Conservation (phyloP, 495 filamentous ascomycete genomes). For the Tuber brumale region DNA sequence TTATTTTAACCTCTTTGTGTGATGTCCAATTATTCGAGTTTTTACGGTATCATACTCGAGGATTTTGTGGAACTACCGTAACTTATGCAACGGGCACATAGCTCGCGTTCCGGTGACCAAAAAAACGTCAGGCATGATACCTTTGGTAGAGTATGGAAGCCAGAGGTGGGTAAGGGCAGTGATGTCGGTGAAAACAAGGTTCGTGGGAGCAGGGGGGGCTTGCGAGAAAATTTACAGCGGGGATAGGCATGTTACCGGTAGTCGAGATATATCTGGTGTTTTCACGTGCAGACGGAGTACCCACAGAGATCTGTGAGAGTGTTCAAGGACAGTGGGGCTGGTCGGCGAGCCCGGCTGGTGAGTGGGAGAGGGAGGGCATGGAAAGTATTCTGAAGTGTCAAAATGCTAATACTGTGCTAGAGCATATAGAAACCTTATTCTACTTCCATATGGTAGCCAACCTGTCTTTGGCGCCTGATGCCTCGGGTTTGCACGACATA, state of each 20-base stretch:
- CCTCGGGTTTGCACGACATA: neutral
- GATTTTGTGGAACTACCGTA: too few relatives aligned
- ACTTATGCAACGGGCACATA: too few relatives aligned
- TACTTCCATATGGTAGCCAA: neutral
- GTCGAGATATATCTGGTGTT: neutral
- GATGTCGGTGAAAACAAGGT: neutral
- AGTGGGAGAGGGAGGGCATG: neutral
- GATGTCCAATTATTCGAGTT: too few relatives aligned
- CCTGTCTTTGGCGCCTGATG: neutral
- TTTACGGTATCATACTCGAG: too few relatives aligned
- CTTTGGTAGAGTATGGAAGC: too few relatives aligned
- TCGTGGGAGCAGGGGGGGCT: neutral
- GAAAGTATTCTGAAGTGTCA: neutral
- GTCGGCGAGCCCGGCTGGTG: neutral
- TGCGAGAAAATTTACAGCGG: neutral
- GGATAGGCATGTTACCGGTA: neutral
- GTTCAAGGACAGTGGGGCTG: neutral
- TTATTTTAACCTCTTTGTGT: too few relatives aligned
- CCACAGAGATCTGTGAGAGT: neutral
- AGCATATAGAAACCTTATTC: neutral
- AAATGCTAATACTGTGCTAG: neutral
- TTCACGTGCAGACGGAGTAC: neutral
- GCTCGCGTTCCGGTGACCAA: too few relatives aligned
- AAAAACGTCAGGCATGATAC: too few relatives aligned
- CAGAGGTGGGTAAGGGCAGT: neutral